Evolutionary conservation across 2,329 filamentous ascomycete species (phyloP), one percentile per base, ranked within the genome.

Genomic region (Curvularia eragrostidis): DNA sequence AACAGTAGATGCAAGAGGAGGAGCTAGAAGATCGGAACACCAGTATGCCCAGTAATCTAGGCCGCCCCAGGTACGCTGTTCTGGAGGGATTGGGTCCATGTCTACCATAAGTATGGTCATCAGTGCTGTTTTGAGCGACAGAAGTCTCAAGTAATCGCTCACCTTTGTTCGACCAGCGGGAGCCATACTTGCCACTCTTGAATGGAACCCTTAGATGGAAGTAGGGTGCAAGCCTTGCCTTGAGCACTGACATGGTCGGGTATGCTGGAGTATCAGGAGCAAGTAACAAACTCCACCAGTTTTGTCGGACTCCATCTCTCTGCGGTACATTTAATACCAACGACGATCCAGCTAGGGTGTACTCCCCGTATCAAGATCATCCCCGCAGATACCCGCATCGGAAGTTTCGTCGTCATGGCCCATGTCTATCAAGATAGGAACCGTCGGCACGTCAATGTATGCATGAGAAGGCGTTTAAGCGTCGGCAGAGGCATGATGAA

Each of bases 111-210:
- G 23, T 1, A 41, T 18, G 5, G 42, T 19, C 10, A 13, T 59
- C 2, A 60, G 48, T 12, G n/a, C 1, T 2, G 15, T 5, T 18
- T 1, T 1, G 2, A 15, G 26, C 2, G 1, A 59, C 7, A 7
- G 2, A 24, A 7, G 5, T 30, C 1, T 0, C 1, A 1, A 18
- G 8, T 9, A 7, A 5, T 3, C 10, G 12, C 58, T 30, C 64
- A 77, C 76, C 76, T 63, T 79, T 79, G 55, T 84, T 84, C 24
- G 79, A 81, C 82, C 82, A 84, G 49, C 76, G 69, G 49, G 74
- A 77, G 36, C 75, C 72, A 68, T 79, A 79, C 46, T 77, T 72
- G 15, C 77, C 77, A 48, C 73, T 73, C 58, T 76, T 71, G 56
- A 71, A 75, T 13, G 77, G 77, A 13, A 80, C 77, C 41, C 71